Evolutionary conservation across 305 asterid genomes (phyloP), one percentile per base, ranked within the genome.

Genomic region (Fraxinus latifolia): DNA sequence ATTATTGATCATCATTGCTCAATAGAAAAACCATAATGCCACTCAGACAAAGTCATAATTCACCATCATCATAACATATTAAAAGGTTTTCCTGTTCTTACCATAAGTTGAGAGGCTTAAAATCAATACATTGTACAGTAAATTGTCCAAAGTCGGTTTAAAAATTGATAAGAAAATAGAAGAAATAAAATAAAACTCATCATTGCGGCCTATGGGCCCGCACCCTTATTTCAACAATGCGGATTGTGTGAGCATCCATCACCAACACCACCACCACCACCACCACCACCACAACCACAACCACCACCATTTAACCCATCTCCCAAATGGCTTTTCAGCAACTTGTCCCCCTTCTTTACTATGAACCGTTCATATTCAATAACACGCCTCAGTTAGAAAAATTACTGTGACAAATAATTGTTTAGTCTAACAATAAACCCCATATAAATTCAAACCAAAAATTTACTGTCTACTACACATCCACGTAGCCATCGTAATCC

Each of bases 201-300:
- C 82, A 87, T 80, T 86, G 68, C 77, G 33, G 25, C 81, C 25
- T 2, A 44, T 50, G 91, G 93, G 92, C 42, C 92, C 92, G 55
- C 53, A 0, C 27, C 74, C 87, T 82, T 77, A 88, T 84, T 83
- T 81, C 84, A 87, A 79, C 86, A 89, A 87, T 84, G 86, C 81
- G 85, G 55, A 44, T 44, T 44, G 86, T 81, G 89, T 87, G 92
- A 89, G 82, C 90, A 83, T 88, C 91, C 83, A 27, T 68, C 81
- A 83, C 83, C 88, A 88, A 90, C 93, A 86, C 84, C 81, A 62
- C 86, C 84, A 86, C 89, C 78, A 79, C 84, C 82, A 62, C 86
- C 86, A 86, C 89, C 78, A 79, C 84, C 80, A 62, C 85, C 86
- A 86, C 89, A 25, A 25, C 27, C 27, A 25, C 42, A 9, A 81